Conservation (phyloP, 1,284 basidiomycete species). For the Sphaerobolus stellatus region DNA sequence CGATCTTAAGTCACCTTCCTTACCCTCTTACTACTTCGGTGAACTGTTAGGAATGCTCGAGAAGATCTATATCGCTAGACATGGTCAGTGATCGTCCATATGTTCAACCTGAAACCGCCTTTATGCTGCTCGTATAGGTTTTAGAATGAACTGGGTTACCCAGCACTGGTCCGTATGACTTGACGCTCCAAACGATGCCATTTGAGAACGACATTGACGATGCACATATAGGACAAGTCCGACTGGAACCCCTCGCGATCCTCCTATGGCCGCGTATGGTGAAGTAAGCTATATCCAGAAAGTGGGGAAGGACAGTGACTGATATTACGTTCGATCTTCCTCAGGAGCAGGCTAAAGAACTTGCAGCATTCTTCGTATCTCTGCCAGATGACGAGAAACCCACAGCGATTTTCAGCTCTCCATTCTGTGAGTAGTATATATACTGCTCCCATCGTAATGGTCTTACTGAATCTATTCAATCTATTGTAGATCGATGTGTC, state of each 20-base stretch:
- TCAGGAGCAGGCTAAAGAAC: conserved; percentile 72
- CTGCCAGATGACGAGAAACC: conserved; percentile 69
- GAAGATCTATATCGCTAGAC: conserved; percentile 77
- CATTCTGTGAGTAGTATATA: conserved; percentile 59
- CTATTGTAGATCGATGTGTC: conserved; percentile 69
- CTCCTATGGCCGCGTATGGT: conserved; percentile 75
- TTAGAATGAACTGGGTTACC: conserved; percentile 70
- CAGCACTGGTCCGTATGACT: conserved; percentile 55
- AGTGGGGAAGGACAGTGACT: not conserved
- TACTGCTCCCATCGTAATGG: not conserved
- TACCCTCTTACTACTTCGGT: not conserved
- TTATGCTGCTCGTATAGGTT: conserved; percentile 47
- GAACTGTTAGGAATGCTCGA: conserved; percentile 42
- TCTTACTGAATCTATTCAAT: not conserved
- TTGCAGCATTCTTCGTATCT: conserved; percentile 62
- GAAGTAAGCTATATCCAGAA: conserved; percentile 40
- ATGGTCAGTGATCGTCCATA: conserved; percentile 49
- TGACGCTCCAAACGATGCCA: not conserved
- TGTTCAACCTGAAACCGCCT: not conserved
- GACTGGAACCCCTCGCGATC: conserved; percentile 74
- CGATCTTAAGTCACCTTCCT: too few species aligned
- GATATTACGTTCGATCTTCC: conserved; percentile 7
- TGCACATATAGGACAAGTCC: conserved; percentile 64
- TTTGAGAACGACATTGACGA: too few species aligned
- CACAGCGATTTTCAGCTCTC: conserved; percentile 76